Percentiles rank a stretch among this genome's conserved stretches.
Conservation (phyloP, 148 eudicot genomes). For the Talinum fruticosum region DNA sequence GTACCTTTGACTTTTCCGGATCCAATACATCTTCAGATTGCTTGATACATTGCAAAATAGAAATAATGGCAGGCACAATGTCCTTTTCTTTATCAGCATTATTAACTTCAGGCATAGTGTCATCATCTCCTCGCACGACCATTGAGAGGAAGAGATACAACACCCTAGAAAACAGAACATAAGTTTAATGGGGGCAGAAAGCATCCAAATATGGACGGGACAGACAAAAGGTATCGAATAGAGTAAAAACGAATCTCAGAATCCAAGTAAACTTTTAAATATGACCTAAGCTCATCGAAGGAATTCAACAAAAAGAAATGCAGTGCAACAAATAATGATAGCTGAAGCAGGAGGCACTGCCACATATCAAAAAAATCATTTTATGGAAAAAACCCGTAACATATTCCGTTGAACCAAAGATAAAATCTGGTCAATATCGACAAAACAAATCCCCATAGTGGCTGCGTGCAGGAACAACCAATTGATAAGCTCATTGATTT, state of each 20-base stretch:
- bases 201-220: background rate
- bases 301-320: background rate
- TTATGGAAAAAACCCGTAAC: background rate
- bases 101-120: slow-evolving; percentile 48
- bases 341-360: background rate
- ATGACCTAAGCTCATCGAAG: background rate
- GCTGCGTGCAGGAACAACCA: too few relatives aligned
- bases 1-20: slow-evolving; percentile 72
- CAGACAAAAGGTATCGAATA: background rate
- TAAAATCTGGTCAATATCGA: background rate
- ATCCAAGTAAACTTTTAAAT: background rate
- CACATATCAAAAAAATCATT: background rate
- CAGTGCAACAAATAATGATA: background rate
- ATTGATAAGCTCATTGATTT: background rate
- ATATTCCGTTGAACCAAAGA: background rate
- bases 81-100: slow-evolving; percentile 49
- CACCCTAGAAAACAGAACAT: slow-evolving; percentile 46
- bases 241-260: background rate
- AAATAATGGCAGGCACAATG: slow-evolving; percentile 36
- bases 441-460: background rate
- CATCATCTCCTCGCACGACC: slow-evolving; percentile 76
- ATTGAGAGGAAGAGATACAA: slow-evolving; percentile 78
- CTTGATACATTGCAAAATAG: slow-evolving; percentile 62
- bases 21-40: slow-evolving; percentile 73
- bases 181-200: background rate